These are phyloP conservation scores for Peniophora sp. DNA, from an alignment of 1,284 basidiomycete genomes.

Conservation along the genomic window DNA sequence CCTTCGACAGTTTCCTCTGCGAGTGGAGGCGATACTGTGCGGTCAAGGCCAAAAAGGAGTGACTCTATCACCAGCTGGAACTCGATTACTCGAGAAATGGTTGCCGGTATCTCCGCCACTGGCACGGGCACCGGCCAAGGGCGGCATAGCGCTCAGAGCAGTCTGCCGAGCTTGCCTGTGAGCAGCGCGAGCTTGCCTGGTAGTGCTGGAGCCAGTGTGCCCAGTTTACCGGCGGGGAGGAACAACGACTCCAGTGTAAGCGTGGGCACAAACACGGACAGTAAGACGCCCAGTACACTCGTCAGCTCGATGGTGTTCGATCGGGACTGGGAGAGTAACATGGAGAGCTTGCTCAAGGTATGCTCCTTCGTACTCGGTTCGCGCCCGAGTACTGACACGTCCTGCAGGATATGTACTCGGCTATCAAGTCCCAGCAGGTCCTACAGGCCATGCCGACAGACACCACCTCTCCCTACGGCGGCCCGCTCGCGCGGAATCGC, in stretches of 20 bases:
- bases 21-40: slow-evolving; percentile 25
- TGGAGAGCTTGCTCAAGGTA: slow-evolving; percentile 83
- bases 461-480: slow-evolving; percentile 45
- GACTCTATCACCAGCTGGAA: slow-evolving; percentile 80
- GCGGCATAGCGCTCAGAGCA: no score
- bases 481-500: slow-evolving; percentile 55
- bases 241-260: slow-evolving; percentile 16
- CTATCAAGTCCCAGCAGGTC: slow-evolving; percentile 88
- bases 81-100: slow-evolving; percentile 55
- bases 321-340: slow-evolving; percentile 74
- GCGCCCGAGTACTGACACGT: neutral
- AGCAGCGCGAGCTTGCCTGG: slow-evolving; percentile 28
- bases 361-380: slow-evolving; percentile 11
- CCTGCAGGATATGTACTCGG: slow-evolving; percentile 86
- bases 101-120: slow-evolving; percentile 23
- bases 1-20: no score
- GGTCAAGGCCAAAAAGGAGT: slow-evolving; percentile 60
- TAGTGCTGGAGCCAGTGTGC: slow-evolving; percentile 34
- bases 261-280: slow-evolving; percentile 26
- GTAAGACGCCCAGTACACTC: slow-evolving; percentile 24
- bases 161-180: slow-evolving; percentile 22
- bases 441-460: slow-evolving; percentile 59
- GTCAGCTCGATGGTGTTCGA: slow-evolving; percentile 40
- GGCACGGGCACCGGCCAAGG: neutral
- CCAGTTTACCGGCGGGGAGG: neutral